A percentile compares a stretch with the other conserved stretches of the same genome.
These are phyloP conservation scores for Zymoseptoria pseudotritici DNA, from an alignment of 2,329 filamentous ascomycete species.

Conservation along the genomic window DNA sequence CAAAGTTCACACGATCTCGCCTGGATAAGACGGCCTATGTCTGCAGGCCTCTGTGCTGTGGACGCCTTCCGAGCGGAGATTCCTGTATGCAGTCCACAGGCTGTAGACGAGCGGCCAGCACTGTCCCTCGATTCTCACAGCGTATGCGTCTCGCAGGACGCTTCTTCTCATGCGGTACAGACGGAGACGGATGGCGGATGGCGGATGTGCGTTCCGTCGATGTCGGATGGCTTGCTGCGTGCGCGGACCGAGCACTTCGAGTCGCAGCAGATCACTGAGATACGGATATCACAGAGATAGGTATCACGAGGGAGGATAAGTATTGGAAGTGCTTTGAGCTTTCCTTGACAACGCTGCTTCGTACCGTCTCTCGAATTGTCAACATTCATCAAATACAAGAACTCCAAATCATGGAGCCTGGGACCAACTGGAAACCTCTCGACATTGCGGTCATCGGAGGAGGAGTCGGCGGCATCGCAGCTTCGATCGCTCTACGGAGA, in stretches of 20 bases:
- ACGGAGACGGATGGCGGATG: not conserved
- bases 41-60: no score
- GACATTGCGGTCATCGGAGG: slow-evolving; percentile 41
- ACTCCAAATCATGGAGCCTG: slow-evolving; percentile 10
- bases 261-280: not conserved
- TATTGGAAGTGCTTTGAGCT: not conserved
- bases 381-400: not conserved
- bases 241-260: not conserved
- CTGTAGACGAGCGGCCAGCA: not conserved
- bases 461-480: slow-evolving; percentile 48
- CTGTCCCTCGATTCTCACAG: not conserved
- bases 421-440: slow-evolving; percentile 19
- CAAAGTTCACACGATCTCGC: no score
- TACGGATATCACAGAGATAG: not conserved
- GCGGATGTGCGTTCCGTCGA: not conserved
- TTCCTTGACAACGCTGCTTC: not conserved
- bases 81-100: no score
- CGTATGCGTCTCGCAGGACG: not conserved
- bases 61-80: no score
- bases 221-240: not conserved
- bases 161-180: not conserved
- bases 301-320: not conserved
- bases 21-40: no score
- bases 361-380: not conserved
- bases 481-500: slow-evolving; percentile 45